phyloP scores from a whole-genome alignment of 1,284 basidiomycete genomes.

The Pyrrhoderma noxium region DNA sequence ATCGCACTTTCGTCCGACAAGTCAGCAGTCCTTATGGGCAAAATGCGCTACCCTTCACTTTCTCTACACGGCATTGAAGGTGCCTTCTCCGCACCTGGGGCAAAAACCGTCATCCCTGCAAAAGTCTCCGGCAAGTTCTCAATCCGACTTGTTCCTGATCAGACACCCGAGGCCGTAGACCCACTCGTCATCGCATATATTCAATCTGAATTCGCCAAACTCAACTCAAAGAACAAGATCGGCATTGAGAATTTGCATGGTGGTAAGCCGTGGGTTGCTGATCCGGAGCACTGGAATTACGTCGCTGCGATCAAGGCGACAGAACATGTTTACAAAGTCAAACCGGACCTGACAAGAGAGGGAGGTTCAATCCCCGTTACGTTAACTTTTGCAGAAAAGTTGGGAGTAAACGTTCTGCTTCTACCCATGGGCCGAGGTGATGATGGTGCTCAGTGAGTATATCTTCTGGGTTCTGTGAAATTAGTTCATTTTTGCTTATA shows the following conservation, averaged over 20 bases:
- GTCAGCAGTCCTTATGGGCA: slow-evolving; percentile 81
- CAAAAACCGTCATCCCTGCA: slow-evolving; percentile 94
- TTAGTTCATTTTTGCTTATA: not conserved
- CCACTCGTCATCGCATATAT: slow-evolving; percentile 71
- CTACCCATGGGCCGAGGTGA: slow-evolving; percentile 92
- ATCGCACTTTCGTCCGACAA: slow-evolving; percentile 80
- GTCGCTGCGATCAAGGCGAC: slow-evolving; percentile 85
- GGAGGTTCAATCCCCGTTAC: slow-evolving; percentile 97
- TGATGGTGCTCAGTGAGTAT: slow-evolving; percentile 83
- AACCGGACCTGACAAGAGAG: slow-evolving; percentile 87
- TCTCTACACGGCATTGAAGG: slow-evolving; percentile 97
- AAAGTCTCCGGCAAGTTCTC: slow-evolving; percentile 92
- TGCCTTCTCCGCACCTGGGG: slow-evolving; percentile 83
- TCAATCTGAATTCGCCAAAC: slow-evolving; percentile 73
- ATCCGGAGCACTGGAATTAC: slow-evolving; percentile 90
- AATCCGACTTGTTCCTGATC: slow-evolving; percentile 87
- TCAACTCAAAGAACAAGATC: slow-evolving; percentile 77
- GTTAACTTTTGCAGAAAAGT: slow-evolving; percentile 87
- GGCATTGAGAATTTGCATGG: slow-evolving; percentile 66
- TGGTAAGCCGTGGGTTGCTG: slow-evolving; percentile 87
- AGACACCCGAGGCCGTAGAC: slow-evolving; percentile 71
- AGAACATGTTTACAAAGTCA: slow-evolving; percentile 70
- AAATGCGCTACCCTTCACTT: slow-evolving; percentile 83
- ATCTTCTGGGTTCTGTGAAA: slow-evolving; percentile 3
- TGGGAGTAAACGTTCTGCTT: slow-evolving; percentile 77